phyloP scores from a whole-genome alignment of 495 filamentous ascomycete genomes.

The Cercophora newfieldiana region DNA sequence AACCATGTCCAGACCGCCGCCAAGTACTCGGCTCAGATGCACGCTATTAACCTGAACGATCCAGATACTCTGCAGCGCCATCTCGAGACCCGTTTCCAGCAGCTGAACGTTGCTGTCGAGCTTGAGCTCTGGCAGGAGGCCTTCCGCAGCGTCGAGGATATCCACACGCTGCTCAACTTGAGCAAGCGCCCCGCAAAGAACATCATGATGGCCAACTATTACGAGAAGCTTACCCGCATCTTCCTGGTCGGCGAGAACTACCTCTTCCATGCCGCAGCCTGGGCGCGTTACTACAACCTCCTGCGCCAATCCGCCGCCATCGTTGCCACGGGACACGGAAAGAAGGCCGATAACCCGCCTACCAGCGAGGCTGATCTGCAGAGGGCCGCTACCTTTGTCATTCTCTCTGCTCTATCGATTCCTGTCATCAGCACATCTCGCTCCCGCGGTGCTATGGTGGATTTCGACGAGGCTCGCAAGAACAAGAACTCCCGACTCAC shows the following conservation, averaged over 20 bases:
- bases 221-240: conserved; percentile 96
- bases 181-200: conserved; percentile 99
- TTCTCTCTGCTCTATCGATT: conserved; percentile 93
- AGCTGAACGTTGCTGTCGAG: conserved; percentile 96
- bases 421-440: conserved; percentile 98
- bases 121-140: conserved; percentile 99
- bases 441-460: conserved; percentile 91
- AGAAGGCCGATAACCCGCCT: conserved; percentile 89
- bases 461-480: conserved; percentile 95
- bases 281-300: conserved; percentile 95
- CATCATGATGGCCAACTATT: conserved; percentile 99
- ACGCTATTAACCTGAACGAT: conserved; percentile 98
- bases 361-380: conserved; percentile 84
- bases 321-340: conserved; percentile 80
- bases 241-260: conserved; percentile 99
- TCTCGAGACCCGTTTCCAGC: conserved; percentile 96
- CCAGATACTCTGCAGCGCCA: conserved; percentile 96
- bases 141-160: conserved; percentile 98
- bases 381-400: conserved; percentile 85
- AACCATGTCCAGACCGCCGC: conserved; percentile 99
- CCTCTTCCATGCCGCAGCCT: conserved; percentile 96
- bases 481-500: conserved; percentile 98
- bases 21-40: conserved; percentile 98
- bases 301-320: conserved; percentile 86
- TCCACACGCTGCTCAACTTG: conserved; percentile 95